Percentiles rank a stretch among this genome's conserved stretches.
phyloP scores from a whole-genome alignment of 805 yeast species.

The Wickerhamomyces alni region DNA sequence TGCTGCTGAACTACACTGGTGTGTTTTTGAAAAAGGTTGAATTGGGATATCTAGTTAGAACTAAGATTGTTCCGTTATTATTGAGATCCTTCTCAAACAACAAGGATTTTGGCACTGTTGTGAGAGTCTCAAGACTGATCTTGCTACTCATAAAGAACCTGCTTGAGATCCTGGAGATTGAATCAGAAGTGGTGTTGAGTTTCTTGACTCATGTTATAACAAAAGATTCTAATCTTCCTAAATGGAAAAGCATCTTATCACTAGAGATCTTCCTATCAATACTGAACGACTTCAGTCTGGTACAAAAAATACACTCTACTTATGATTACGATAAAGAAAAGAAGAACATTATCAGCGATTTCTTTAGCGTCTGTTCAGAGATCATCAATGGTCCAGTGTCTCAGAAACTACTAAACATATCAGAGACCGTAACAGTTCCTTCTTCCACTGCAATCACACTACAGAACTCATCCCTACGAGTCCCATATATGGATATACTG shows the following conservation, averaged over 20 bases:
- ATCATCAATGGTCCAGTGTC: conserved; percentile 27
- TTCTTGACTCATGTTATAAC: conserved; percentile 68
- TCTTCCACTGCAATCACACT: conserved; percentile 30
- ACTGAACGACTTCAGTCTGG: conserved; percentile 47
- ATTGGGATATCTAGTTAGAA: conserved; percentile 58
- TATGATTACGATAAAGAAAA: conserved; percentile 56
- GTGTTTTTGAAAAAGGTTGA: conserved; percentile 57
- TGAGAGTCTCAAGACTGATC: conserved; percentile 71
- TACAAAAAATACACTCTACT: conserved; percentile 46
- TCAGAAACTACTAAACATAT: conserved; percentile 27
- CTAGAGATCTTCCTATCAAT: conserved; percentile 66
- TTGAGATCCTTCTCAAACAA: conserved; percentile 56
- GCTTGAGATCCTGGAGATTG: conserved; percentile 58
- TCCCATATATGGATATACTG: conserved; percentile 63
- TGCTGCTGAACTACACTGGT: conserved; percentile 55
- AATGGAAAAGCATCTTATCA: conserved; percentile 72
- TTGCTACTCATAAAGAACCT: conserved; percentile 51
- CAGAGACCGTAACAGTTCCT: conserved; percentile 25
- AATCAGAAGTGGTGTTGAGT: conserved; percentile 76
- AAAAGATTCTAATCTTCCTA: conserved; percentile 44
- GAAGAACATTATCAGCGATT: conserved; percentile 54
- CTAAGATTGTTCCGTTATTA: conserved; percentile 69
- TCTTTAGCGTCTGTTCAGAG: conserved; percentile 37
- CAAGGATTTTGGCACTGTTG: conserved; percentile 60
- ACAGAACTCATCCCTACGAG: conserved; percentile 39